These are phyloP conservation scores for Lecanoromycetidae sp. DNA, from an alignment of 2,329 filamentous ascomycete species.

Conservation along the genomic window DNA sequence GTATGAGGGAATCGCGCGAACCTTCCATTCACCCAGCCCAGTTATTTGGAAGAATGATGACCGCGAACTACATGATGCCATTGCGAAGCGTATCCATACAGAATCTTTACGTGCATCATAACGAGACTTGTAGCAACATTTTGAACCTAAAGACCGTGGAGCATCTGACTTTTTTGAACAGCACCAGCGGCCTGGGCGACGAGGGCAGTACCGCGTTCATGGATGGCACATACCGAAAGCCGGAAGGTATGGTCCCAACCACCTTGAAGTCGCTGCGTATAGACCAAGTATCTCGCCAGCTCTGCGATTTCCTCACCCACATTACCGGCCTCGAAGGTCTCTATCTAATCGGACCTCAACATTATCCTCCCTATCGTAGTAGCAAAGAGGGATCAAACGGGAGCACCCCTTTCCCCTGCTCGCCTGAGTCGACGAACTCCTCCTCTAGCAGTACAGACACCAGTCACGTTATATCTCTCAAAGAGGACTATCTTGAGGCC, in stretches of 20 bases:
- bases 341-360: conserved; percentile 40
- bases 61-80: conserved; percentile 34
- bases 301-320: conserved; percentile 31
- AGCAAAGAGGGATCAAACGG: conserved; percentile 11
- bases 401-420: conserved; percentile 4
- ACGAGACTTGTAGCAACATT: conserved; percentile 34
- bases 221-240: conserved; percentile 40
- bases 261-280: conserved; percentile 37
- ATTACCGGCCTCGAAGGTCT: conserved; percentile 38
- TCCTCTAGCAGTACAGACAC: conserved; percentile 21
- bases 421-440: conserved; percentile 19
- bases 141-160: conserved; percentile 32
- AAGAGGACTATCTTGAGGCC: conserved; percentile 38
- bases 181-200: conserved; percentile 36
- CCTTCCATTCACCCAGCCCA: conserved; percentile 42
- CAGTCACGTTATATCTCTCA: conserved; percentile 24
- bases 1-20: conserved; percentile 48
- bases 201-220: conserved; percentile 38
- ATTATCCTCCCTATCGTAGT: conserved; percentile 23
- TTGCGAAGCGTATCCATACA: conserved; percentile 43
- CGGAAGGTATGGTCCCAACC: conserved; percentile 24
- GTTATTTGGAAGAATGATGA: conserved; percentile 44
- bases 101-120: conserved; percentile 46
- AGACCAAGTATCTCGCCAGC: conserved; percentile 37
- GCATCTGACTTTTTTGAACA: conserved; percentile 43